Conservation (phyloP, 805 yeast genomes). For the Sugiyamaella lignohabitans region DNA sequence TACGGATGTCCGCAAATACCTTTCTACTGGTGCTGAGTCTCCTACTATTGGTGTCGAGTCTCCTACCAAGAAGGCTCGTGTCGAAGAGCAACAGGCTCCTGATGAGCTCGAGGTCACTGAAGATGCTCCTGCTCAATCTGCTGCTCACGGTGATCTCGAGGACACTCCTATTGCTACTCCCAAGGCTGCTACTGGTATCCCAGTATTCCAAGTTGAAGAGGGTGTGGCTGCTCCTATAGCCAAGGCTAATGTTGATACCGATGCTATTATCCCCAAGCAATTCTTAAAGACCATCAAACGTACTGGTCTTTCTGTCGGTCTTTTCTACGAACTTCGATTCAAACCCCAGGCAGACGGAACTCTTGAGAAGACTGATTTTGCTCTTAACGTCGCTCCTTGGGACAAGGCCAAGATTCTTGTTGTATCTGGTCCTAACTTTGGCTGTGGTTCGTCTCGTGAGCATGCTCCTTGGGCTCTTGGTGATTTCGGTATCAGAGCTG, state of each 20-base stretch:
- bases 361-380: slow-evolving; percentile 70
- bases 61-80: slow-evolving; percentile 45
- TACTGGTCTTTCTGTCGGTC: slow-evolving; percentile 83
- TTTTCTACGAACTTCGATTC: slow-evolving; percentile 88
- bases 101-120: slow-evolving; percentile 35
- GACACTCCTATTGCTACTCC: slow-evolving; percentile 14
- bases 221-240: slow-evolving; percentile 93
- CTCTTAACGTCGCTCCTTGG: slow-evolving; percentile 80
- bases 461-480: slow-evolving; percentile 99
- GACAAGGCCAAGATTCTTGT: slow-evolving; percentile 73
- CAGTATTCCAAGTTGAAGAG: slow-evolving; percentile 64
- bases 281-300: slow-evolving; percentile 96
- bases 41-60: slow-evolving; percentile 29
- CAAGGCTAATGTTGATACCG: slow-evolving; percentile 94
- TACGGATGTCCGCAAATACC: slow-evolving; percentile 80
- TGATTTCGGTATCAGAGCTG: slow-evolving; percentile 92
- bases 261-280: slow-evolving; percentile 98
- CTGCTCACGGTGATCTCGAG: slow-evolving; percentile 37
- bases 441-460: slow-evolving; percentile 98
- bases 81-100: slow-evolving; percentile 40
- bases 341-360: slow-evolving; percentile 54
- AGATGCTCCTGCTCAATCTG: slow-evolving; percentile 52
- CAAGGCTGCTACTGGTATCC: slow-evolving; percentile 51
- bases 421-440: slow-evolving; percentile 94
- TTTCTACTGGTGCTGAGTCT: slow-evolving; percentile 31